Conservation (phyloP, 768 basidiomycete genomes). For the Tubosaeta sp. region DNA sequence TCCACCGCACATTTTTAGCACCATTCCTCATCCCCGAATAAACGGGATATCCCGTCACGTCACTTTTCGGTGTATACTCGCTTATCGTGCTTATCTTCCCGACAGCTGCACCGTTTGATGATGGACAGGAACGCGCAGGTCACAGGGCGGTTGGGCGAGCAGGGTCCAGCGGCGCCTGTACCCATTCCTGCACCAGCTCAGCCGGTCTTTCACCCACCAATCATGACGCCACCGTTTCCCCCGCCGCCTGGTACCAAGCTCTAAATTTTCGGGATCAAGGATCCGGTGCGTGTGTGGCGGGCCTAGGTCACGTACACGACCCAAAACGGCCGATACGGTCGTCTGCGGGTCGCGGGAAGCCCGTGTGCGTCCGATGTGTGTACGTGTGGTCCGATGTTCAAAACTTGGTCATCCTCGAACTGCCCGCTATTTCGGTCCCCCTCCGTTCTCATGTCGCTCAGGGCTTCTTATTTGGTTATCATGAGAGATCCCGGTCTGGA, state of each 20-base stretch:
- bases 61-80: conserved; percentile 5
- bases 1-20: conserved; percentile 5
- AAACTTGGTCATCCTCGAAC: no score
- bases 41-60: conserved; percentile 6
- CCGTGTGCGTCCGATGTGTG: no score
- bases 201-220: conserved; percentile 25
- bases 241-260: conserved; percentile 31
- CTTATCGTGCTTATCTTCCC: conserved; percentile 12
- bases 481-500: no score
- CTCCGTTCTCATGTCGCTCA: not conserved
- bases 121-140: conserved; percentile 67
- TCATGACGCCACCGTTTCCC: conserved; percentile 29
- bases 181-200: conserved; percentile 21
- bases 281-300: conserved; percentile 1
- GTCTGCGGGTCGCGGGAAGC: no score
- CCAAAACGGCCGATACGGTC: not conserved
- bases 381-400: no score
- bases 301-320: not conserved
- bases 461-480: not conserved
- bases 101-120: conserved; percentile 65
- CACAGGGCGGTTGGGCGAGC: conserved; percentile 40
- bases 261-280: conserved; percentile 7
- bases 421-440: no score
- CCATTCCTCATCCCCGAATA: not conserved
- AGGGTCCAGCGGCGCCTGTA: conserved; percentile 13